Conservation (phyloP, 768 basidiomycete species). For the Neoboletus subvelutipes region DNA sequence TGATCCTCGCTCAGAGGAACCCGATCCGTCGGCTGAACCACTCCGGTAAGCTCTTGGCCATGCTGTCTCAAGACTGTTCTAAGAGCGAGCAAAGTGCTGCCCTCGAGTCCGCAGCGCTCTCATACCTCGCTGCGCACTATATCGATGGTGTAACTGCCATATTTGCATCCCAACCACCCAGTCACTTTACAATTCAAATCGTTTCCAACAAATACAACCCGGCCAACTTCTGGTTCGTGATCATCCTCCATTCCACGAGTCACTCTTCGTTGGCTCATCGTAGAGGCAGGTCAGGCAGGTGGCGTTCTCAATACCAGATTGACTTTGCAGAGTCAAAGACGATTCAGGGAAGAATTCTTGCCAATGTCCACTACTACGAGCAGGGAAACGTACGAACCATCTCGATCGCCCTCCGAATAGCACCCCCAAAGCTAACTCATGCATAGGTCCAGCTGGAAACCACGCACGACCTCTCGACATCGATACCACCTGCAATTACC, state of each 20-base stretch:
- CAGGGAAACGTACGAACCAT: conserved; percentile 77
- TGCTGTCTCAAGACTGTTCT: not conserved
- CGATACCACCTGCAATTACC: conserved; percentile 57
- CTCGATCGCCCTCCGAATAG: not conserved
- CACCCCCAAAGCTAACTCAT: not conserved
- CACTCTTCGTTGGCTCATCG: not conserved
- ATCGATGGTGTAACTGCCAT: conserved; percentile 74
- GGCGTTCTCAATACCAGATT: conserved; percentile 85
- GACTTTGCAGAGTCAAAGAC: conserved; percentile 56
- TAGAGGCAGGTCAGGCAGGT: conserved; percentile 79
- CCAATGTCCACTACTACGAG: conserved; percentile 96
- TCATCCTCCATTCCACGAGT: not conserved
- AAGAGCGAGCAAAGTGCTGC: conserved; percentile 48
- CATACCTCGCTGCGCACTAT: conserved; percentile 82
- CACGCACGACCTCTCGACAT: conserved; percentile 62
- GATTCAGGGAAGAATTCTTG: conserved; percentile 70
- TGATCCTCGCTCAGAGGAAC: conserved; percentile 62
- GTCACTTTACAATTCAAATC: conserved; percentile 68
- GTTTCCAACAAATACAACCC: conserved; percentile 98
- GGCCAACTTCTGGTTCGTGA: conserved; percentile 80
- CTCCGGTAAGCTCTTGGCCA: conserved; percentile 56
- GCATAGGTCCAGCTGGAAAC: conserved; percentile 87
- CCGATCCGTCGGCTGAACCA: conserved; percentile 64
- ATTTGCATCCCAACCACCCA: conserved; percentile 52
- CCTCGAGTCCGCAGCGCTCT: conserved; percentile 63